Evolutionary conservation across 2,329 filamentous ascomycete genomes (phyloP).

Genomic region (Colletotrichum sublineola): DNA sequence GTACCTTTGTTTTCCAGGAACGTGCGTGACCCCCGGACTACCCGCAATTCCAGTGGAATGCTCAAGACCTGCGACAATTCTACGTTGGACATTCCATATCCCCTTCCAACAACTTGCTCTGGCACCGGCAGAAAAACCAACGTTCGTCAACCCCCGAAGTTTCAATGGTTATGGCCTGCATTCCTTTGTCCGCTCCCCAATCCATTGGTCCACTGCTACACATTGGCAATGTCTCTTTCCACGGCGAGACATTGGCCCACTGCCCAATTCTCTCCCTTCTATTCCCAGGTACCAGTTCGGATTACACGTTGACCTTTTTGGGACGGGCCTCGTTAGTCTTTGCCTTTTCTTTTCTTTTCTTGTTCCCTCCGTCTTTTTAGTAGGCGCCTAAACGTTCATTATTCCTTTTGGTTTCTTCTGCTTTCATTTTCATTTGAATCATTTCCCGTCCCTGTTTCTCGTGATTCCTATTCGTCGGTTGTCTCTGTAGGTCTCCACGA

Average conservation of each 20-base stretch:
- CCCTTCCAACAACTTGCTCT: constrained; percentile 1
- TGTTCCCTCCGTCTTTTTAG: not conserved
- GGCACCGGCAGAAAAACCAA: not conserved
- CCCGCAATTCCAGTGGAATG: constrained; percentile 11
- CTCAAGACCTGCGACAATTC: constrained; percentile 1
- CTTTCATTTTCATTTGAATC: constrained; percentile 15
- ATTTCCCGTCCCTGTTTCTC: not conserved
- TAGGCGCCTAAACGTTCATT: not conserved
- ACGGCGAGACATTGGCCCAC: constrained; percentile 34
- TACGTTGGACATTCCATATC: not conserved
- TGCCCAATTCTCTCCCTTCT: constrained; percentile 11
- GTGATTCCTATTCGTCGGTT: constrained; percentile 5
- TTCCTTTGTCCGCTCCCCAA: not conserved
- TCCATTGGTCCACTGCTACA: not conserved
- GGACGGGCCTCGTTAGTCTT: constrained; percentile 15
- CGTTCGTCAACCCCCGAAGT: not conserved
- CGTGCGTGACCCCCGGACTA: constrained; percentile 14
- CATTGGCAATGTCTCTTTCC: constrained; percentile 29
- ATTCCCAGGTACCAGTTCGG: not conserved
- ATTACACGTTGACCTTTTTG: constrained; percentile 7
- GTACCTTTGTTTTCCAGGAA: constrained; percentile 19
- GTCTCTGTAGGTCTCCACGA: constrained; percentile 10
- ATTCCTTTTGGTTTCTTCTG: constrained; percentile 29
- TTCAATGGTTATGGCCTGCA: constrained; percentile 2
- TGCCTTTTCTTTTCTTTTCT: constrained; percentile 16